A percentile compares a stretch with the other conserved stretches of the same genome.
phyloP scores from a whole-genome alignment of 1,139 yeast genomes.

The Wickerhamomyces sp. region DNA sequence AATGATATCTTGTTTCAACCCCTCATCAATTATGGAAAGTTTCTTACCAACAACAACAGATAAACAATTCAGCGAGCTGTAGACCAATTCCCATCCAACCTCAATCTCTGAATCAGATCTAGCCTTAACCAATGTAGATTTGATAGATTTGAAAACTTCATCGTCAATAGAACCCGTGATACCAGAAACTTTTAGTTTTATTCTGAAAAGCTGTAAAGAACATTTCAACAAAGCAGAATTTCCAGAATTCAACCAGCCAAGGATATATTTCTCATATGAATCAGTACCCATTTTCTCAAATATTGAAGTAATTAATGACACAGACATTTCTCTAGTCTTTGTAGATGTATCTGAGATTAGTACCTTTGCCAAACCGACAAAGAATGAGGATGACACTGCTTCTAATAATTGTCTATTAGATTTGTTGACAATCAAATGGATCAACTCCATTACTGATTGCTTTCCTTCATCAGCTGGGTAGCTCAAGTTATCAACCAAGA shows the following conservation, averaged over 20 bases:
- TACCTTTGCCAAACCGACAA: slow-evolving; percentile 75
- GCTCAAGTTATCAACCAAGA: slow-evolving; percentile 74
- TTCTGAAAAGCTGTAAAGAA: slow-evolving; percentile 70
- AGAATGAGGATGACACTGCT: slow-evolving; percentile 69
- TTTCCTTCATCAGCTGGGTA: slow-evolving; percentile 89
- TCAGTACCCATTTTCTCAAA: slow-evolving; percentile 46
- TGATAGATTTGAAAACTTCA: slow-evolving; percentile 39
- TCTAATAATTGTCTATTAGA: slow-evolving; percentile 59
- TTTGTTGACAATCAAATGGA: slow-evolving; percentile 65
- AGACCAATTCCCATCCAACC: slow-evolving; percentile 73
- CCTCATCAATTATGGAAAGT: slow-evolving; percentile 24
- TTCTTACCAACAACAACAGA: slow-evolving; percentile 27
- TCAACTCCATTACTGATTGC: slow-evolving; percentile 84
- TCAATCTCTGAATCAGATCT: slow-evolving; percentile 32
- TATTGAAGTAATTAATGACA: slow-evolving; percentile 53
- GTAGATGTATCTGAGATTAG: slow-evolving; percentile 73
- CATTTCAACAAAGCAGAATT: slow-evolving; percentile 62
- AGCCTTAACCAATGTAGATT: slow-evolving; percentile 35
- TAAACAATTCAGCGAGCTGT: slow-evolving; percentile 58
- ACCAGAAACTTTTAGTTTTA: slow-evolving; percentile 52
- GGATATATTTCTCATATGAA: slow-evolving; percentile 53
- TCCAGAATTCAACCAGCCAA: slow-evolving; percentile 61
- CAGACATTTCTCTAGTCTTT: slow-evolving; percentile 86
- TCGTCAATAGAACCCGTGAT: slow-evolving; percentile 34
- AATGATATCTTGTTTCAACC: slow-evolving; percentile 41